A percentile compares a stretch with the other conserved stretches of the same genome.
phyloP scores from a whole-genome alignment of 768 basidiomycete genomes.

The Amanita jacksonii region DNA sequence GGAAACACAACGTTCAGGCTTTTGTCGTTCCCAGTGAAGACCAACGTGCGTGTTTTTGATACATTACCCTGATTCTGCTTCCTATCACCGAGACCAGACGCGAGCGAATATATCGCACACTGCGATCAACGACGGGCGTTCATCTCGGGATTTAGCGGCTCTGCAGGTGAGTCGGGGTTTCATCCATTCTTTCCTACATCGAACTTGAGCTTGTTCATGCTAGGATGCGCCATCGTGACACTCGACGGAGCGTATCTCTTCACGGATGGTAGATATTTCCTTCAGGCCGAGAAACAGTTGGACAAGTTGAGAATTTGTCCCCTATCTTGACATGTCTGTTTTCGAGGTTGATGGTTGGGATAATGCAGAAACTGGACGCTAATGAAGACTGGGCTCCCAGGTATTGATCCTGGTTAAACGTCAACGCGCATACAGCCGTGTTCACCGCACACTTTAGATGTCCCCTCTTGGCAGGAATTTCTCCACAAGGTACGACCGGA shows the following conservation, averaged over 20 bases:
- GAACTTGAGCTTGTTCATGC: neutral
- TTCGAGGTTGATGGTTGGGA: slow-evolving; percentile 1
- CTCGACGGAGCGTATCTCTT: slow-evolving; percentile 61
- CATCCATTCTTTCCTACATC: neutral
- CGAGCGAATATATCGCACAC: slow-evolving; percentile 80
- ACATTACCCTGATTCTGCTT: neutral
- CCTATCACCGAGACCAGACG: slow-evolving; percentile 37
- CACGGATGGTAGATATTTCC: slow-evolving; percentile 92
- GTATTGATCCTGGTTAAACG: slow-evolving; percentile 23
- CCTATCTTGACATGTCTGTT: neutral
- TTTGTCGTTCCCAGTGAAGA: slow-evolving; percentile 89
- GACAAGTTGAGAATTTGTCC: slow-evolving; percentile 45
- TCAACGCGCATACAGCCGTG: neutral
- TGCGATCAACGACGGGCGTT: slow-evolving; percentile 80
- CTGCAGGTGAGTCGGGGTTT: slow-evolving; percentile 52
- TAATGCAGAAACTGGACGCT: slow-evolving; percentile 73
- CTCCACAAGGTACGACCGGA: slow-evolving; percentile 46
- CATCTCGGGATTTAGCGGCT: slow-evolving; percentile 92
- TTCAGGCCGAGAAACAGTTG: slow-evolving; percentile 87
- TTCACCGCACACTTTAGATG: slow-evolving; percentile 35
- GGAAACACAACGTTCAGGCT: slow-evolving; percentile 47
- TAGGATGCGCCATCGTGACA: slow-evolving; percentile 15
- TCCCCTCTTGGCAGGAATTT: slow-evolving; percentile 88
- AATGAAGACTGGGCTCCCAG: slow-evolving; percentile 87
- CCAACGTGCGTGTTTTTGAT: slow-evolving; percentile 52